Conservation (phyloP, 257 asterid genomes). For the Anisodus tanguticus region DNA sequence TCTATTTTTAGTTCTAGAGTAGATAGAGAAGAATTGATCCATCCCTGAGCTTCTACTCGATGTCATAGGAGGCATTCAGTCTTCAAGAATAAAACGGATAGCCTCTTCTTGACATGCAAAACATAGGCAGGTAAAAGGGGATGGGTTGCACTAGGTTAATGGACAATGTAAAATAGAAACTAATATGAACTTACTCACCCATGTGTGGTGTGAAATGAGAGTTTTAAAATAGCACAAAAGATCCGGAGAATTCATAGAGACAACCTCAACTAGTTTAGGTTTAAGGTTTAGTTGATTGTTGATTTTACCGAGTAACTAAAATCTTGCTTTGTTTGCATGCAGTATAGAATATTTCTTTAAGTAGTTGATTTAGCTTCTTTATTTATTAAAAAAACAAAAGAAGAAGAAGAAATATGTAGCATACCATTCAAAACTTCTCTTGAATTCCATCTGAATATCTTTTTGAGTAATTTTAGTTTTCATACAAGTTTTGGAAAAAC, state of each 20-base stretch:
- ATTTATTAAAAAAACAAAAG: not conserved
- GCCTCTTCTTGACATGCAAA: constrained; percentile 14
- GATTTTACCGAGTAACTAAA: not conserved
- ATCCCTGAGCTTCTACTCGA: not conserved
- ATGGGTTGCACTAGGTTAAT: constrained; percentile 1
- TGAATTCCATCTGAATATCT: constrained; percentile 2
- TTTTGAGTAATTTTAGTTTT: not conserved
- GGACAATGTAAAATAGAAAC: not conserved
- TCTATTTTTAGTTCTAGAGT: not conserved
- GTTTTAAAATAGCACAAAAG: not conserved
- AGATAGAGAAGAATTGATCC: constrained; percentile 13
- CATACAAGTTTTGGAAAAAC: not conserved
- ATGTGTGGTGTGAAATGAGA: not conserved
- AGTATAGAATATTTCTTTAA: not conserved
- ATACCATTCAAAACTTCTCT: not conserved
- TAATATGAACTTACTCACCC: not conserved
- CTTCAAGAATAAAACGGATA: not conserved
- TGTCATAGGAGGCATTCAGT: not conserved
- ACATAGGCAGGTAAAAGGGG: not conserved
- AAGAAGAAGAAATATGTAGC: not conserved
- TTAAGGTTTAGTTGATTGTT: constrained; percentile 14
- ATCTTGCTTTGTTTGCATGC: not conserved
- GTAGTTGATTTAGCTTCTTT: not conserved
- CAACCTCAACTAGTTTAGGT: not conserved
- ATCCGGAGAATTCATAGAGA: not conserved